Percentiles rank a stretch among this genome's conserved stretches.
Evolutionary conservation across 2,329 filamentous ascomycete genomes (phyloP).

Genomic region (Fusarium multiceps): DNA sequence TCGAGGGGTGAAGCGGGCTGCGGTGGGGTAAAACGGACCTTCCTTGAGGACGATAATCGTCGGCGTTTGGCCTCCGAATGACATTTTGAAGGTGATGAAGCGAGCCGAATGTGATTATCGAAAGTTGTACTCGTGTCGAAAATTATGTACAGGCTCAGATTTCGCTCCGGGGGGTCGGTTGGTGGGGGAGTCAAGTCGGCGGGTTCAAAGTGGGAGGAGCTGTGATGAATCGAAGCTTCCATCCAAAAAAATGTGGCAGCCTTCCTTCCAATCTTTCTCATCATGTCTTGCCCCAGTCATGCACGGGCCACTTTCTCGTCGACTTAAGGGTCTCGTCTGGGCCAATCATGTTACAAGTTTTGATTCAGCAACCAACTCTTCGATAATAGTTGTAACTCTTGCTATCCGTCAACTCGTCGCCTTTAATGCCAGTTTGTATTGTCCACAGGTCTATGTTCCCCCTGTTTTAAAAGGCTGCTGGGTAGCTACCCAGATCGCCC

Average conservation of each 20-base stretch:
- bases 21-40: conserved; percentile 72
- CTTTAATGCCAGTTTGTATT: background rate
- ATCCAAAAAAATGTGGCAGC: conserved; percentile 64
- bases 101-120: conserved; percentile 18
- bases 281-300: conserved; percentile 44
- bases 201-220: conserved; percentile 47
- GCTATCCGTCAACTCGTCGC: background rate
- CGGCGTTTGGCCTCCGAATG: conserved; percentile 96
- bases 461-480: background rate
- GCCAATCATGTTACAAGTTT: conserved; percentile 26
- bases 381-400: background rate
- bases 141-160: conserved; percentile 22
- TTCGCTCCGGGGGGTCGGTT: conserved; percentile 18
- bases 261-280: conserved; percentile 48
- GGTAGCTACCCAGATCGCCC: too few relatives aligned
- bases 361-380: conserved; percentile 7
- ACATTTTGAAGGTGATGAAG: conserved; percentile 72
- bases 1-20: conserved; percentile 45
- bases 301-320: conserved; percentile 45
- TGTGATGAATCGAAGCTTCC: conserved; percentile 57
- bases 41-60: conserved; percentile 98
- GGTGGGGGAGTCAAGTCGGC: conserved; percentile 41
- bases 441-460: background rate
- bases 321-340: conserved; percentile 19
- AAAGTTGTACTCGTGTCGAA: conserved; percentile 18